These are phyloP conservation scores for Glycine tomentella DNA, from an alignment of 306 rosid genomes.

Conservation along the genomic window DNA sequence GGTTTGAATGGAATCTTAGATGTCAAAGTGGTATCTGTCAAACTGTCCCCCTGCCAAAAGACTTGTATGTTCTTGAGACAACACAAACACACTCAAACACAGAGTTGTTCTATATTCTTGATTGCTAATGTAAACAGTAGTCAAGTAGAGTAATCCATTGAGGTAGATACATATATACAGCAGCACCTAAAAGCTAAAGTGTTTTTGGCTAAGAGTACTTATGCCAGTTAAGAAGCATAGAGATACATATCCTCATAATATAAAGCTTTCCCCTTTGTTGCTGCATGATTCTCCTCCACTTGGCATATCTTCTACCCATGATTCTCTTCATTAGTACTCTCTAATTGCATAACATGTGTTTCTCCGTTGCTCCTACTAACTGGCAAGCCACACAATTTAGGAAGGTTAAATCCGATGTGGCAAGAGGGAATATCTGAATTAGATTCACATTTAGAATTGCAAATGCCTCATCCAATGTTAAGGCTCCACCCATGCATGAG, in stretches of 20 bases:
- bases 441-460: constrained; percentile 35
- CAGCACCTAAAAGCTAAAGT: constrained; percentile 37
- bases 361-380: constrained; percentile 34
- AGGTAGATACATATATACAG: constrained; percentile 28
- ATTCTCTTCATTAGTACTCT: constrained; percentile 33
- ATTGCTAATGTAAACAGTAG: constrained; percentile 12
- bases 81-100: constrained; percentile 27
- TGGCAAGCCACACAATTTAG: constrained; percentile 46
- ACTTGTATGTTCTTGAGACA: constrained; percentile 41
- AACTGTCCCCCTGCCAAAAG: constrained; percentile 52
- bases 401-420: constrained; percentile 39
- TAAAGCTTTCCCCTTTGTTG: constrained; percentile 81
- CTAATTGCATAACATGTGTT: constrained; percentile 30
- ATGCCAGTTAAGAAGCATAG: constrained; percentile 83
- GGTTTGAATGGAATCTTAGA: constrained; percentile 49
- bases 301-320: constrained; percentile 60
- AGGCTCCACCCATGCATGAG: constrained; percentile 59
- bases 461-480: constrained; percentile 39
- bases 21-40: constrained; percentile 50
- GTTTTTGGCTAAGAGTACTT: constrained; percentile 57
- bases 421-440: background rate
- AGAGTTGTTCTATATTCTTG: background rate
- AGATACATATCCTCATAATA: constrained; percentile 81
- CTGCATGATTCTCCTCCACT: constrained; percentile 76
- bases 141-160: constrained; percentile 27